phyloP scores from a whole-genome alignment of 192 early-diverging fungal genomes.

The Globomyces pollinis-pini region DNA sequence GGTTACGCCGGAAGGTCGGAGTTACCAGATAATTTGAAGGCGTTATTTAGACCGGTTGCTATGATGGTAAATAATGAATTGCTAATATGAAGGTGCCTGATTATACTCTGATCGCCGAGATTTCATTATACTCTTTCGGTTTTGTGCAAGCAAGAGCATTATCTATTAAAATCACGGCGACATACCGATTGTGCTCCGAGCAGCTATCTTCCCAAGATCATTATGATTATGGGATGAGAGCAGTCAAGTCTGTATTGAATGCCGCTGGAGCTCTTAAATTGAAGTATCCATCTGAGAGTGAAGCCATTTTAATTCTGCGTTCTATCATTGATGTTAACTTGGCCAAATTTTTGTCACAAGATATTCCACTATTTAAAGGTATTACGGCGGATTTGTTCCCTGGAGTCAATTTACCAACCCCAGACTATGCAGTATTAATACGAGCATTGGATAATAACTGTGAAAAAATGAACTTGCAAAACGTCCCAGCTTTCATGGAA shows the following conservation, averaged over 20 bases:
- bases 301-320: constrained; percentile 47
- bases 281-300: constrained; percentile 53
- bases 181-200: constrained; percentile 52
- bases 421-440: constrained; percentile 45
- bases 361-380: constrained; percentile 56
- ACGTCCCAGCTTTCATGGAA: constrained; percentile 47
- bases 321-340: constrained; percentile 59
- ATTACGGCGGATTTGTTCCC: constrained; percentile 58
- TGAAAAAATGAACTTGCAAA: constrained; percentile 39
- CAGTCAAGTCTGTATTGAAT: constrained; percentile 52
- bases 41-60: constrained; percentile 39
- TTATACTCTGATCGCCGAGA: constrained; percentile 56
- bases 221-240: constrained; percentile 58
- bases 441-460: constrained; percentile 36
- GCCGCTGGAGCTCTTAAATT: constrained; percentile 49
- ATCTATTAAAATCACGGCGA: constrained; percentile 53
- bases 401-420: constrained; percentile 45
- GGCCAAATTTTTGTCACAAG: constrained; percentile 52
- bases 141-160: constrained; percentile 47
- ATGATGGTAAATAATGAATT: constrained; percentile 29
- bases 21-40: constrained; percentile 56
- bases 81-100: constrained; percentile 40
- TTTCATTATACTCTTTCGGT: constrained; percentile 56
- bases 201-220: constrained; percentile 57
- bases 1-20: constrained; percentile 52